Evolutionary conservation across 2,329 filamentous ascomycete genomes (phyloP).

Genomic region (Fusarium chlamydosporum): DNA sequence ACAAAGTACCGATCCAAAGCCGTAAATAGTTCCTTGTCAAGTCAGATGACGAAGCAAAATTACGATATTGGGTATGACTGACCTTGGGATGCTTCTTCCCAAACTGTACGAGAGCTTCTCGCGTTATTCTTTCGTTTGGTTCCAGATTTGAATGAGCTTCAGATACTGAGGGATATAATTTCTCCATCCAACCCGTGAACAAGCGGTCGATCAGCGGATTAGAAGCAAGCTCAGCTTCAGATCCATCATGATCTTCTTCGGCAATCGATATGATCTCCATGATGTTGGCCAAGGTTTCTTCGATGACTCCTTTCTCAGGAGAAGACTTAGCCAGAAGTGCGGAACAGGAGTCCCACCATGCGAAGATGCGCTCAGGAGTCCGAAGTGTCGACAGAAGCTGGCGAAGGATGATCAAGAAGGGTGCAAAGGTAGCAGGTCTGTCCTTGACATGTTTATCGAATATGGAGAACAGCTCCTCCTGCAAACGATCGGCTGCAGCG

Average conservation of each 20-base stretch:
- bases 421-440: conserved; percentile 68
- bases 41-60: conserved; percentile 10
- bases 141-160: conserved; percentile 57
- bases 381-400: conserved; percentile 74
- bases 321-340: conserved; percentile 63
- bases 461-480: conserved; percentile 78
- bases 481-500: conserved; percentile 75
- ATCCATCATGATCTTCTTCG: conserved; percentile 65
- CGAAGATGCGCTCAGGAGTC: conserved; percentile 72
- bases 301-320: conserved; percentile 73
- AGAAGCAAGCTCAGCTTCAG: conserved; percentile 59
- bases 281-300: conserved; percentile 75
- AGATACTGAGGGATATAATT: conserved; percentile 57
- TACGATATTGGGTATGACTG: conserved; percentile 7
- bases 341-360: conserved; percentile 76
- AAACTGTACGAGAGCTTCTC: conserved; percentile 68
- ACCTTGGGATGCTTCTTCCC: conserved; percentile 78
- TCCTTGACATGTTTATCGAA: conserved; percentile 75
- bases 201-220: conserved; percentile 70
- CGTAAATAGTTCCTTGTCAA: conserved; percentile 72
- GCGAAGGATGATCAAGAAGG: conserved; percentile 78
- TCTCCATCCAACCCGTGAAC: conserved; percentile 70
- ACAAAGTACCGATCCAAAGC: conserved; percentile 76
- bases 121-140: conserved; percentile 65
- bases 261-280: conserved; percentile 75